phyloP scores from a whole-genome alignment of 441 rosid species.

The Adansonia gregorii region DNA sequence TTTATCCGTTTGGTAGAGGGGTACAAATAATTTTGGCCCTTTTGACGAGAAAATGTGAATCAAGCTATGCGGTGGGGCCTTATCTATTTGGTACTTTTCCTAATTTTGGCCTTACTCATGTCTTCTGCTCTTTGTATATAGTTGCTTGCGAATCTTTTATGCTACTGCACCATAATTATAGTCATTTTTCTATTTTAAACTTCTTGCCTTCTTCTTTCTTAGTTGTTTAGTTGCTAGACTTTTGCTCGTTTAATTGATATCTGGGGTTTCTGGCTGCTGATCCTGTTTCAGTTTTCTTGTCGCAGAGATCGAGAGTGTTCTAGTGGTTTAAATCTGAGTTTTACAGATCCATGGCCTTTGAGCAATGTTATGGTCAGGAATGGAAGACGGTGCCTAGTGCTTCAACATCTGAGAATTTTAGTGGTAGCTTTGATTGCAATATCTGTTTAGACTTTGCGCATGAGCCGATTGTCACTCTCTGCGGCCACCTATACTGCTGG shows the following conservation, averaged over 20 bases:
- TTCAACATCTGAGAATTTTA: slow-evolving; percentile 40
- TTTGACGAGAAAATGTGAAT: slow-evolving; percentile 15
- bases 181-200: background rate
- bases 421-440: slow-evolving; percentile 77
- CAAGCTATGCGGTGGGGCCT: slow-evolving; percentile 24
- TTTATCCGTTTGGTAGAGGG: background rate
- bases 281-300: slow-evolving; percentile 21
- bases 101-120: slow-evolving; percentile 11
- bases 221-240: slow-evolving; percentile 7
- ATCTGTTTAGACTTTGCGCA: slow-evolving; percentile 74
- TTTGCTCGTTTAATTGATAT: background rate
- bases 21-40: background rate
- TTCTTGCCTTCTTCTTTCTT: background rate
- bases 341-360: slow-evolving; percentile 46
- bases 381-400: slow-evolving; percentile 52
- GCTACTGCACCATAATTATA: background rate
- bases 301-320: slow-evolving; percentile 27
- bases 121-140: background rate
- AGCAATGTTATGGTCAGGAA: slow-evolving; percentile 50
- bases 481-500: slow-evolving; percentile 97
- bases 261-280: slow-evolving; percentile 18
- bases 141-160: slow-evolving; percentile 23
- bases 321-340: slow-evolving; percentile 18
- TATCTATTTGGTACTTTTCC: slow-evolving; percentile 15
- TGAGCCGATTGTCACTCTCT: slow-evolving; percentile 84